Evolutionary conservation across 2,329 filamentous ascomycete genomes (phyloP), one percentile per base, ranked within the genome.

Genomic region (Sclerotinia trifoliorum): DNA sequence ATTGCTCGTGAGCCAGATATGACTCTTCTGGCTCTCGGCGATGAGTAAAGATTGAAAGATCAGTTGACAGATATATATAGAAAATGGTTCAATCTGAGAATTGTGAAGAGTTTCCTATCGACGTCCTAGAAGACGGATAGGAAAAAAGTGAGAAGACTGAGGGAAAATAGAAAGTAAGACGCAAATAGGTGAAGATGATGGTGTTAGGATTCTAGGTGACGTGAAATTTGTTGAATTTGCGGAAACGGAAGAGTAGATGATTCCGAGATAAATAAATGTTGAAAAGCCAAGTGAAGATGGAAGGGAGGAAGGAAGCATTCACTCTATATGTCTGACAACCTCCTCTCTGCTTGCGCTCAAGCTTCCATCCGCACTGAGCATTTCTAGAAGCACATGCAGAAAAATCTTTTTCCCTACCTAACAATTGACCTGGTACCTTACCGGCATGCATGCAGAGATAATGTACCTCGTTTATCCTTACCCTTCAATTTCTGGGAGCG

Each of bases 1-100:
- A 77, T 77, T 70, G 70, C 70, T 70, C 66, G 66, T 58, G 39
- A 51, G 51, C 56, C 67, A 66, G 67, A 65, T 65, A 62, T 66
- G 65, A 70, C 63, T 74, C 71, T 75, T 73, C 73, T 70, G 70
- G 61, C 68, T 70, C 54, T 66, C 46, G 29, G 49, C 15, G 29
- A 49, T 7, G 21, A 24, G 21, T 5, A 19, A 19, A 26, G 32
- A 29, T 61, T 10, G 21, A 24, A 35, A 21, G n/a, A 17, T 35
- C 29, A 51, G 29, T 49, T 35, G 5, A 19, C 3, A 35, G 57
- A 29, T 17, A 29, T 60, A 8, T 21, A 42, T n/a, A 35, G 29
- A 7, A n/a, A 24, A 6, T 17, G 5, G 21, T 39, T 29, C 19
- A 62, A 35, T 35, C 2, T 19, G 0, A 32, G 10, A 61, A 15